Conservation (phyloP, 164 flowering plant genomes). For the Tetracentron sinense region DNA sequence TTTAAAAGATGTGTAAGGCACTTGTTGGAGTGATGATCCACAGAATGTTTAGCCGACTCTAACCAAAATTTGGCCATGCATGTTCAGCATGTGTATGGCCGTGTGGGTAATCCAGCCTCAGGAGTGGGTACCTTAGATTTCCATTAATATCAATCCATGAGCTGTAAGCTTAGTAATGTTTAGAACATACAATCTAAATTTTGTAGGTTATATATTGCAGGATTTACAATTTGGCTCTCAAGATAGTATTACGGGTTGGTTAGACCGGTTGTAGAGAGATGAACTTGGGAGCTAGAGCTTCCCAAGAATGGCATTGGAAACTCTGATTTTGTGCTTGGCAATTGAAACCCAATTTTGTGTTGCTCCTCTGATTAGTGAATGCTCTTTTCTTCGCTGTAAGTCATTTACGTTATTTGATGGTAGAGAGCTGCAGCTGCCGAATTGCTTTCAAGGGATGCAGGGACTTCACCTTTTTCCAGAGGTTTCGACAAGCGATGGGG, state of each 20-base stretch:
- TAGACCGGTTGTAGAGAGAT: conserved; percentile 38
- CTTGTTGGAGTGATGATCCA: background rate
- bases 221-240: conserved; percentile 69
- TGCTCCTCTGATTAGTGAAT: background rate
- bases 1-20: background rate
- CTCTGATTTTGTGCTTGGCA: no score
- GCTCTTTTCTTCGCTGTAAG: background rate
- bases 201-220: conserved; percentile 29
- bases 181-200: background rate
- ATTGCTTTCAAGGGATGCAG: no score
- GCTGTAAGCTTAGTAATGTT: background rate
- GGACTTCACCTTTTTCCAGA: no score
- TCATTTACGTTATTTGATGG: no score
- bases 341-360: conserved; percentile 14
- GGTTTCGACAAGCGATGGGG: no score
- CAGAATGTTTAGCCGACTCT: no score
- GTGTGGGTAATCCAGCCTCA: no score
- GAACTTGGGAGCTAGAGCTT: background rate
- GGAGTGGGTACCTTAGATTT: no score
- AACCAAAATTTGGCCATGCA: no score
- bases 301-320: conserved; percentile 2
- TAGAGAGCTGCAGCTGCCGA: no score
- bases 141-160: no score
- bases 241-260: conserved; percentile 50
- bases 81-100: no score